Base-by-base conservation (phyloP, 2,329 filamentous ascomycete genomes). In the Tolypocladium tundrense region DNA sequence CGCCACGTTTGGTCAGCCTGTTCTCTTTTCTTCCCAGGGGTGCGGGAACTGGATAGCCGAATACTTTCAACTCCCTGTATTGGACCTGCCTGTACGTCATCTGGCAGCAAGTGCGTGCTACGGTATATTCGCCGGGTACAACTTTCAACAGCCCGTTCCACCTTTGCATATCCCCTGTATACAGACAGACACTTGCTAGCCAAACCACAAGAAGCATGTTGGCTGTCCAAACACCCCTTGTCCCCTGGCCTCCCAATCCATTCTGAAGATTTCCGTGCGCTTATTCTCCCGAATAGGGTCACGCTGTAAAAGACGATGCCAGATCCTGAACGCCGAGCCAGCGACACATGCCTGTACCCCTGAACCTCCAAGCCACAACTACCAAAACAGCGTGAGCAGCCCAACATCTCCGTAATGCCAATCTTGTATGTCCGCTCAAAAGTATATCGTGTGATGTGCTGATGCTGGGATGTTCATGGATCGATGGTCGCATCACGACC, bases 401-500 rank as follows among this genome's bases (percentile, higher is more conserved):
- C 27, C 27, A 50, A 33, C 9, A 13, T 33, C 27, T n/a, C 27
- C 45, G 3, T 33, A 19, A 19, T 33, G 33, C 27, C 45, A 50
- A 50, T 50, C 45, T 50, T 50, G 16, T 33, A 31, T 11, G 45
- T n/a, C 39, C 45, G 45, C 27, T 50, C 11, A 31, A 50, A n/a
- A 6, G 45, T 33, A 50, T 33, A 31, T 16, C 45, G 8, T 33
- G 27, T 33, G 16, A 50, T 33, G 45, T 33, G 27, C 45, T 50
- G 27, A 19, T 27, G 27, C 27, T 50, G 27, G 8, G 4, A 13
- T 19, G 1, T 16, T n/a, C 45, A 33, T n/a, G 27, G 16, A 5
- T 3, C 14, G 31, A 33, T 6, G 27, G 7, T 31, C 45, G 39
- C 14, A n/a, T 40, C 27, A 57, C 65, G 60, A 72, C 73, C 73